phyloP scores from a whole-genome alignment of 2,329 filamentous ascomycete genomes.

The Fusarium praegraminearum region DNA sequence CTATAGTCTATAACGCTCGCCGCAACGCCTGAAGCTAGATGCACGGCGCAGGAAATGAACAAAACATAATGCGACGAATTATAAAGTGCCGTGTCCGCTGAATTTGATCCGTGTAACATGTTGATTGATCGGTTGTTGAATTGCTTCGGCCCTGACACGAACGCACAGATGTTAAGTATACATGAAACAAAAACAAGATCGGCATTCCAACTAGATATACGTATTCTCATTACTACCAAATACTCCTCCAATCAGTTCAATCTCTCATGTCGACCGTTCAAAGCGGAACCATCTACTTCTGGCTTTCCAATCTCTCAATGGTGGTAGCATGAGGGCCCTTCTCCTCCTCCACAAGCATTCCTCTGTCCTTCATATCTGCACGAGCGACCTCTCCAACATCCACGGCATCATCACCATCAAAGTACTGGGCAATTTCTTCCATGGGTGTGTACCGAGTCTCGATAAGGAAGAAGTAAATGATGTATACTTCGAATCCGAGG shows the following conservation, averaged over 20 bases:
- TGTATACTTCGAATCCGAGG: constrained; percentile 20
- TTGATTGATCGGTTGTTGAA: background rate
- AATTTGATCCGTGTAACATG: background rate
- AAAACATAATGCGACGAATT: background rate
- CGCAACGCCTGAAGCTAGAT: background rate
- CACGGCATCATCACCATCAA: constrained; percentile 15
- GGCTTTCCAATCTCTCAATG: background rate
- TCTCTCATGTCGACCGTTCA: rapidly evolving
- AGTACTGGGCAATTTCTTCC: constrained; percentile 27
- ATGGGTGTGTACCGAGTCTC: constrained; percentile 23
- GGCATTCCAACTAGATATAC: background rate
- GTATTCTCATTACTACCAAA: background rate
- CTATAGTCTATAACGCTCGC: background rate
- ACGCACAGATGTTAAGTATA: background rate
- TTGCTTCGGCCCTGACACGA: too few relatives aligned
- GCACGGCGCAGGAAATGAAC: background rate
- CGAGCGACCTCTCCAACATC: constrained; percentile 21
- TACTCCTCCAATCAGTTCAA: rapidly evolving
- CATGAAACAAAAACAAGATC: background rate
- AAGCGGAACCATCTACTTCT: background rate
- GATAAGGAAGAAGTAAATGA: constrained; percentile 35
- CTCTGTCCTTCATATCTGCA: constrained; percentile 23
- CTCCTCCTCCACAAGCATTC: background rate
- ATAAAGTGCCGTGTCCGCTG: background rate
- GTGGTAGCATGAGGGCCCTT: constrained; percentile 13